These are phyloP conservation scores for Pseudognaphalium luteoalbum DNA, from an alignment of 129 eudicot genomes.

Conservation along the genomic window DNA sequence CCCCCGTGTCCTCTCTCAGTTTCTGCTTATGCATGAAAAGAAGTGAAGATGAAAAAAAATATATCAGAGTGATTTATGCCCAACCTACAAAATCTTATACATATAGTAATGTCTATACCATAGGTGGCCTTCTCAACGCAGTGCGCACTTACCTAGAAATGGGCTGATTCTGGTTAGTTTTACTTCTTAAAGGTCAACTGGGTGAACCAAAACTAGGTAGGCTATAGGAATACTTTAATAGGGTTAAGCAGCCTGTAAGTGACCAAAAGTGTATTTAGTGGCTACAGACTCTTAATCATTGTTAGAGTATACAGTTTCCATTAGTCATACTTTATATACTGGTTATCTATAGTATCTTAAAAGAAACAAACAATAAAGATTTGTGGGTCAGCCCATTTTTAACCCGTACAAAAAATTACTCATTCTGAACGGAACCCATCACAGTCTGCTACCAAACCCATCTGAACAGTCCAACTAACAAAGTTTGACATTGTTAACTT, in stretches of 20 bases:
- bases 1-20: constrained; percentile 57
- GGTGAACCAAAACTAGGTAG: background rate
- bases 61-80: background rate
- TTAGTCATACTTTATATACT: background rate
- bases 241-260: background rate
- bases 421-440: background rate
- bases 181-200: background rate
- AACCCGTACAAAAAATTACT: background rate
- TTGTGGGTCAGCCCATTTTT: background rate
- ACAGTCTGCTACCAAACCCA: background rate
- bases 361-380: background rate
- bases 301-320: background rate
- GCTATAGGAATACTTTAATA: background rate
- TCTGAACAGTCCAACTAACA: background rate
- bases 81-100: background rate
- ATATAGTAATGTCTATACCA: background rate
- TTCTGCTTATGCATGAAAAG: constrained; percentile 42
- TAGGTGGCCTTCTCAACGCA: background rate
- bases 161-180: background rate
- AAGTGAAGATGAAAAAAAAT: constrained; percentile 3
- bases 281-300: background rate
- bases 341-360: background rate
- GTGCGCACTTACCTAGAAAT: background rate
- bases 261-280: background rate
- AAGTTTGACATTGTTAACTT: background rate